Conservation (phyloP, 805 yeast species). For the Hanseniaspora pseudoguilliermondii region DNA sequence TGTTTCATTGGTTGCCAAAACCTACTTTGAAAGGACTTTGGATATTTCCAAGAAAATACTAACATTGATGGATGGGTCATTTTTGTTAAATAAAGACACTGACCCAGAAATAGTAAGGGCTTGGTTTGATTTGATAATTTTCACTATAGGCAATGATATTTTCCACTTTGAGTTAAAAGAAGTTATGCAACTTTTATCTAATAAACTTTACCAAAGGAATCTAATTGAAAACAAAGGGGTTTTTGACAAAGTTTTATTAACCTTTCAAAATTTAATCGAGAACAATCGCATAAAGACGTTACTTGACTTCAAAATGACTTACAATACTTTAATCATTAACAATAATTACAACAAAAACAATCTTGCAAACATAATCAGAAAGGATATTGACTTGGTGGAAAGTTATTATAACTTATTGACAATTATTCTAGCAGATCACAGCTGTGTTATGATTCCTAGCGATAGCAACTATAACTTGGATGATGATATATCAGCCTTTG, state of each 20-base stretch:
- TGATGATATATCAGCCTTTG: neutral
- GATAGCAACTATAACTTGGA: conserved; percentile 5
- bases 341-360: conserved; percentile 15
- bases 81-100: neutral
- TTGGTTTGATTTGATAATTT: neutral
- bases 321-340: neutral
- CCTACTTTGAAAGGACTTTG: neutral
- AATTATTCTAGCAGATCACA: conserved; percentile 33
- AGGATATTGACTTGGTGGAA: conserved; percentile 51
- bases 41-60: neutral
- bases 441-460: conserved; percentile 35
- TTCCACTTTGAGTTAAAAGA: neutral
- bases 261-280: neutral
- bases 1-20: neutral
- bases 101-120: neutral
- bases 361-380: conserved; percentile 26
- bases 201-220: neutral
- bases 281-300: neutral
- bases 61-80: neutral
- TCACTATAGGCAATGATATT: neutral
- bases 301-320: neutral
- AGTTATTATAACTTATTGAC: conserved; percentile 39
- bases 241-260: neutral
- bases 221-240: neutral
- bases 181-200: neutral